Evolutionary conservation across 2,329 filamentous ascomycete species (phyloP).

Genomic region (Aureobasidium sp.): DNA sequence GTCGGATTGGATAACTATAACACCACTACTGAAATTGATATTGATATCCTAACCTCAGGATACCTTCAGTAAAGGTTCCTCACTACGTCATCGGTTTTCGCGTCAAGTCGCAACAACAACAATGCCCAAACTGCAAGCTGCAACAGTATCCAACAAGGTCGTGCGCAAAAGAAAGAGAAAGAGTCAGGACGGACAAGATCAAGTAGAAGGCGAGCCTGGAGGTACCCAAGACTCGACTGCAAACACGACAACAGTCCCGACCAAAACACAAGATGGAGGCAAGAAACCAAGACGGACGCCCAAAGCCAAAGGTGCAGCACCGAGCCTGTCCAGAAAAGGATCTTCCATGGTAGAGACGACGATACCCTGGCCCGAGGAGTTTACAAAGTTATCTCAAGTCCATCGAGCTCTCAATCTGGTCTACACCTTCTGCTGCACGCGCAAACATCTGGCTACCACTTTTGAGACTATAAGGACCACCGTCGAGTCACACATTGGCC

Average conservation of each 20-base stretch:
- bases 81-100: slow-evolving; percentile 4
- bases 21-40: neutral
- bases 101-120: neutral
- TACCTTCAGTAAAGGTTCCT: neutral
- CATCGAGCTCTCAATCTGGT: slow-evolving; percentile 85
- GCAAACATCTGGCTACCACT: slow-evolving; percentile 86
- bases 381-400: slow-evolving; percentile 64
- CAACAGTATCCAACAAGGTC: slow-evolving; percentile 40
- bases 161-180: slow-evolving; percentile 37
- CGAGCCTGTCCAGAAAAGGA: slow-evolving; percentile 30
- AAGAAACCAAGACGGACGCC: slow-evolving; percentile 41
- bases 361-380: slow-evolving; percentile 64
- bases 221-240: slow-evolving; percentile 7
- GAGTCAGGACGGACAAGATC: slow-evolving; percentile 13
- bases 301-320: slow-evolving; percentile 28
- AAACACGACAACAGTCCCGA: slow-evolving; percentile 41
- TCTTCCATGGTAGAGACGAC: slow-evolving; percentile 47
- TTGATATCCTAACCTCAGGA: neutral
- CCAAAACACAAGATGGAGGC: slow-evolving; percentile 50
- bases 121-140: slow-evolving; percentile 42
- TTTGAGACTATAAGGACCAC: slow-evolving; percentile 79
- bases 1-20: too few species aligned
- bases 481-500: slow-evolving; percentile 74
- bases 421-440: slow-evolving; percentile 88
- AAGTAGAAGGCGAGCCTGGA: slow-evolving; percentile 16